Evolutionary conservation across 345 rosid genomes (phyloP).

Genomic region (Microthlaspi erraticum): DNA sequence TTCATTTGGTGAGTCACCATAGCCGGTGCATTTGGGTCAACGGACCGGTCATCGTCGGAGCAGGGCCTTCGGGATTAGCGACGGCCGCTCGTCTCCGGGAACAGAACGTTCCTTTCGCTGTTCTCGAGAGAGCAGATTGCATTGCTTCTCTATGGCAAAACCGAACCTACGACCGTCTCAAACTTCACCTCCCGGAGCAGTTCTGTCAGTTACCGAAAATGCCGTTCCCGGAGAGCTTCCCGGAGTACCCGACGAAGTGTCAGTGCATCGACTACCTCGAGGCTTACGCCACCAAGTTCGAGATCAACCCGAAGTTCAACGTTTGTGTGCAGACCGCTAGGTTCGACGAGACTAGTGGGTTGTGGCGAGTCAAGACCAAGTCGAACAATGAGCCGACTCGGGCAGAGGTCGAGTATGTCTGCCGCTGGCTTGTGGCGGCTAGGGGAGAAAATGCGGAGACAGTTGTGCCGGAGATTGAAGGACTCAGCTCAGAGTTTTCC

Average conservation of each 20-base stretch:
- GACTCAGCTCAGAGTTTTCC: constrained; percentile 62
- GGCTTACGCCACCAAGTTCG: constrained; percentile 64
- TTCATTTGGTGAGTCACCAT: constrained; percentile 51
- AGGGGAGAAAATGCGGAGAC: constrained; percentile 94
- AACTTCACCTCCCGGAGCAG: constrained; percentile 82
- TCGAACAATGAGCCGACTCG: constrained; percentile 47
- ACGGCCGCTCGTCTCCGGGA: constrained; percentile 78
- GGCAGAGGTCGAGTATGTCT: constrained; percentile 78
- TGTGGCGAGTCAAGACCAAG: constrained; percentile 77
- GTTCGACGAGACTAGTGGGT: constrained; percentile 77
- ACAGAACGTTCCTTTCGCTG: constrained; percentile 70
- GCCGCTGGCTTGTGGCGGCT: constrained; percentile 95
- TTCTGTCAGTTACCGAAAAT: constrained; percentile 82
- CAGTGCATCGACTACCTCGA: constrained; percentile 83
- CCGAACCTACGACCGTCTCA: constrained; percentile 80
- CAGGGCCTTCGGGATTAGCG: constrained; percentile 87
- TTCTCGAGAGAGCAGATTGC: constrained; percentile 81
- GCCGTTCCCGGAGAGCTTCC: constrained; percentile 78
- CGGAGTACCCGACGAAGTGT: constrained; percentile 67
- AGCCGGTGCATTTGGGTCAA: constrained; percentile 69
- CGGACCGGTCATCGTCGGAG: constrained; percentile 84
- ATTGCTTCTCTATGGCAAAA: constrained; percentile 89
- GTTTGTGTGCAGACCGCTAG: constrained; percentile 81
- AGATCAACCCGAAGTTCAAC: constrained; percentile 76
- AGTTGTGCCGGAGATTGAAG: constrained; percentile 73